phyloP scores from a whole-genome alignment of 805 yeast genomes.

The Candida qinlingensis region DNA sequence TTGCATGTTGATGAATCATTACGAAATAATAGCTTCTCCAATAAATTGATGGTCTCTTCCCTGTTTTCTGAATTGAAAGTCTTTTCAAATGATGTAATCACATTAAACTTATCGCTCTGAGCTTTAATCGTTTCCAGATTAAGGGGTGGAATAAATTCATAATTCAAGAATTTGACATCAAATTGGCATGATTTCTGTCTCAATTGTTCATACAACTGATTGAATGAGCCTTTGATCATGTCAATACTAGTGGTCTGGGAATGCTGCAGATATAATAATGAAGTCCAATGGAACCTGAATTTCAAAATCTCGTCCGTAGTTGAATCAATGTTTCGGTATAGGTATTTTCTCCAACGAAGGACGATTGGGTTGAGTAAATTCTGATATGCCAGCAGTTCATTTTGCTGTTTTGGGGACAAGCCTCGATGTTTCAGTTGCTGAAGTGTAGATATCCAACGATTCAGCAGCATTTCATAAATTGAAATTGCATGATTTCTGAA shows the following conservation, averaged over 20 bases:
- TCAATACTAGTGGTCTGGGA: constrained; percentile 32
- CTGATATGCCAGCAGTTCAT: constrained; percentile 27
- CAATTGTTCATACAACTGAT: constrained; percentile 18
- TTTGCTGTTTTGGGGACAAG: constrained; percentile 25
- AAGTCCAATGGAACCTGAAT: constrained; percentile 44
- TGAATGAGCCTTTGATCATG: constrained; percentile 24
- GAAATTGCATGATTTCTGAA: constrained; percentile 20
- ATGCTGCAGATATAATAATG: constrained; percentile 39
- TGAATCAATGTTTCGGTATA: constrained; percentile 7
- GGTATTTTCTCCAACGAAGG: constrained; percentile 39
- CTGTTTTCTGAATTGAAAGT: constrained; percentile 17
- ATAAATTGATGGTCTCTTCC: constrained; percentile 27
- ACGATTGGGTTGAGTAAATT: constrained; percentile 40
- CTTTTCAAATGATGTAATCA: constrained; percentile 58
- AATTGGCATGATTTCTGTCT: constrained; percentile 6
- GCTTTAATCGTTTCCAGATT: constrained; percentile 44
- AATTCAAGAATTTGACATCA: constrained; percentile 49
- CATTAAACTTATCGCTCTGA: constrained; percentile 66
- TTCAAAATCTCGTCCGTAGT: constrained; percentile 3
- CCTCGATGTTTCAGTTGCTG: constrained; percentile 13
- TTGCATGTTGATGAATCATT: constrained; percentile 14
- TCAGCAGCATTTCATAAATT: constrained; percentile 42
- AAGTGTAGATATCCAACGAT: constrained; percentile 33
- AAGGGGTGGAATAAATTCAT: constrained; percentile 51
- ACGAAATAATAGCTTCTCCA: constrained; percentile 40